These are phyloP conservation scores for Thielaviopsis ethacetica DNA, from an alignment of 2,329 filamentous ascomycete species.

Conservation along the genomic window DNA sequence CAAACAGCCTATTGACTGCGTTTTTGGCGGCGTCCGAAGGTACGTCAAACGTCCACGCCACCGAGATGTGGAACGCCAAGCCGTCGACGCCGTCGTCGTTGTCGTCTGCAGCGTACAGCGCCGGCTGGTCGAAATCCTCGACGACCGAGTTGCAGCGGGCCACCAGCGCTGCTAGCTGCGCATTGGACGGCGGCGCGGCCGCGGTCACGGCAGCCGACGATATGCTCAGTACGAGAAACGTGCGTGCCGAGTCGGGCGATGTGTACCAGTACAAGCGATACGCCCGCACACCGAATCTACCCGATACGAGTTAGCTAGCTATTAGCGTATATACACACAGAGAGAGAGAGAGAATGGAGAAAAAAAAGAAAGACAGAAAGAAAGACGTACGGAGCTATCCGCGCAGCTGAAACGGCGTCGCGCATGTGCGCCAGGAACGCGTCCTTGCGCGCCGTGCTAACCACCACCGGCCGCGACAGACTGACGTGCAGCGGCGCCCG, in stretches of 20 bases:
- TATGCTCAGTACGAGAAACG: conserved; percentile 68
- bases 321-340: too few relatives aligned
- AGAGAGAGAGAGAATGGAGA: conserved; percentile 17
- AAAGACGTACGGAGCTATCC: neutral
- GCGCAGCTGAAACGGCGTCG: conserved; percentile 20
- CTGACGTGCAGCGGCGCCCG: conserved; percentile 79
- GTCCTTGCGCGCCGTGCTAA: conserved; percentile 57
- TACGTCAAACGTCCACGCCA: conserved; percentile 61
- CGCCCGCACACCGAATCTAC: conserved; percentile 24
- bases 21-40: conserved; percentile 20
- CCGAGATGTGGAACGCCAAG: conserved; percentile 66
- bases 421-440: conserved; percentile 44
- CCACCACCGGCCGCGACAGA: conserved; percentile 63
- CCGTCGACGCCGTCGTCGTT: conserved; percentile 13
- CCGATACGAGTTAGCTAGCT: too few relatives aligned
- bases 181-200: conserved; percentile 21
- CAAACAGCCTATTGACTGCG: conserved; percentile 20
- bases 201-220: conserved; percentile 5
- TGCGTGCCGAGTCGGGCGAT: conserved; percentile 47
- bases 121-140: conserved; percentile 44
- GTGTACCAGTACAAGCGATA: conserved; percentile 31
- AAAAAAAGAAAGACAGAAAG: neutral
- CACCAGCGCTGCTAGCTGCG: conserved; percentile 47
- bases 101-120: conserved; percentile 40
- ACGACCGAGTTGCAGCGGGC: conserved; percentile 48